Base-by-base conservation (phyloP, 306 rosid species). In the Medicago truncatula region DNA sequence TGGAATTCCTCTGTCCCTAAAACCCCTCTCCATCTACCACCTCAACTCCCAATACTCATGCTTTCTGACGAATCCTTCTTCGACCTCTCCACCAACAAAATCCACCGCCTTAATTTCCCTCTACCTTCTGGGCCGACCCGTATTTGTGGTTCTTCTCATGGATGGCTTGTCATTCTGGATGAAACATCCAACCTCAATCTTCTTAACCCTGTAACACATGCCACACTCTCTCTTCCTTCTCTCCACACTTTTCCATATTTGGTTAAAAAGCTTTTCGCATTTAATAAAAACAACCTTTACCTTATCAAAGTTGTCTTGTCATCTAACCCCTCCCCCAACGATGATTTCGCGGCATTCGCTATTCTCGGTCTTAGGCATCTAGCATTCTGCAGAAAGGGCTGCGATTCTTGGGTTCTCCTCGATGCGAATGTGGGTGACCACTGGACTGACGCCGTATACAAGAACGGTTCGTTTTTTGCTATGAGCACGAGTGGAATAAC, bases 21-120 rank as follows among this genome's bases (percentile, higher is more conserved):
- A 53, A 53, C 12, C 12, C 59, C 59, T 8, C 59, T 53, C 25
- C 59, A 83, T 70, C 94, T 91, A 18, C 89, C 89, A 41, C 88
- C 87, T 15, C 94, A 91, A 56, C 88, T 84, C 50, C 97, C 97
- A 0, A 87, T 88, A 84, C 91, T 89, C 50, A 84, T 91, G 85
- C 89, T 91, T 23, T 69, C 89, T 21, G 85, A 53, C 38, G 70
- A 80, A 16, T 79, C 88, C 47, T 79, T 91, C 77, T 85, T 87
- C 80, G 72, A 86, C 76, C 84, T 83, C 71, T 77, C 88, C 38
- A 56, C 54, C 66, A 39, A 79, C 76, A 81, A 74, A 67, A 72
- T 85, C 78, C 90, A 87, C 71, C 76, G 62, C 80, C 88, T 91
- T 75, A 68, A 80, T 54, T 88, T 87, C 13, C 92, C 90, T 1